A percentile compares a stretch with the other conserved stretches of the same genome.
These are phyloP conservation scores for Ballota nigra DNA, from an alignment of 257 asterid genomes.

Conservation along the genomic window DNA sequence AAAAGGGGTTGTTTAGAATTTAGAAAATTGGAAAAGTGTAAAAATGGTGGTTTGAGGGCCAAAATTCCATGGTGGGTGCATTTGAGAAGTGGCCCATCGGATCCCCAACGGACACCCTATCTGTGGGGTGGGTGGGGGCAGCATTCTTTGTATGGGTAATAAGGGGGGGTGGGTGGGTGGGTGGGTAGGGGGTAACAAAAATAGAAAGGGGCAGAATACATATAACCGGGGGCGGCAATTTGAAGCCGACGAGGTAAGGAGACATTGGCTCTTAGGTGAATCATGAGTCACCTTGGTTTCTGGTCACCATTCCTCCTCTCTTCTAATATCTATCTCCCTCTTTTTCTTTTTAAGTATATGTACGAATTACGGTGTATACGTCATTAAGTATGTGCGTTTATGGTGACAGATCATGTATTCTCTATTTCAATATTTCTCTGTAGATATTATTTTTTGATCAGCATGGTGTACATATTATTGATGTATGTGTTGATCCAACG, in stretches of 20 bases:
- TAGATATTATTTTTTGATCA: too few relatives aligned
- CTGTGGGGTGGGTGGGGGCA: constrained; percentile 1
- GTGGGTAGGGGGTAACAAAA: constrained; percentile 11
- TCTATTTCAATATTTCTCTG: neutral
- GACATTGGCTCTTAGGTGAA: constrained; percentile 43
- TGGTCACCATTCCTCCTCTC: constrained; percentile 1
- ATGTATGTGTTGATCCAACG: neutral
- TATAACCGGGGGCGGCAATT: constrained; percentile 59
- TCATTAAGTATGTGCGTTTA: neutral
- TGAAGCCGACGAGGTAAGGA: constrained; percentile 32
- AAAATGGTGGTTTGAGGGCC: constrained; percentile 13
- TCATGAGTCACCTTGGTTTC: constrained; percentile 43
- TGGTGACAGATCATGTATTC: neutral
- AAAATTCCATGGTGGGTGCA: neutral
- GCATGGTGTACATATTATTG: too few relatives aligned
- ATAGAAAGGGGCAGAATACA: constrained; percentile 43
- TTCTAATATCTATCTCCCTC: too few relatives aligned
- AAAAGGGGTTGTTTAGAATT: neutral
- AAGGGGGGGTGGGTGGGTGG: neutral
- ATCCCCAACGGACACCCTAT: constrained; percentile 33
- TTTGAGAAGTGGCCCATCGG: constrained; percentile 40
- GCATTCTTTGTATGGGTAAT: neutral
- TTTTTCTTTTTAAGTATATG: too few relatives aligned
- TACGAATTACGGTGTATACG: neutral
- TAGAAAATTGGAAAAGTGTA: constrained; percentile 10